Conservation (phyloP, 2,329 filamentous ascomycete genomes). For the Aspergillus fructus region DNA sequence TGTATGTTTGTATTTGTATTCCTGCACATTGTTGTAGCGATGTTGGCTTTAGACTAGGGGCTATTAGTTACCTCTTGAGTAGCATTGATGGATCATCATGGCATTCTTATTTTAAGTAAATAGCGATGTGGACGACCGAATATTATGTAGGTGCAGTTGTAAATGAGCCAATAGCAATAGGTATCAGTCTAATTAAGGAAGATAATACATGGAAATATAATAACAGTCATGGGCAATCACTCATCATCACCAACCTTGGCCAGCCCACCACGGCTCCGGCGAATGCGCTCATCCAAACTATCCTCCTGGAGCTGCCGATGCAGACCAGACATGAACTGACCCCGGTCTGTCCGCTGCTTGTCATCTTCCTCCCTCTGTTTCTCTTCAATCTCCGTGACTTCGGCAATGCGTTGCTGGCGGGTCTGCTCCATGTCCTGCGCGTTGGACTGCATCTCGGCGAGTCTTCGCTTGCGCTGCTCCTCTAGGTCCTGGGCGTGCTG, state of each 20-base stretch:
- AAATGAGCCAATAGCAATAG: neutral
- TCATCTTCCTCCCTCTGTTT: constrained; percentile 67
- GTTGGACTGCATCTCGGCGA: constrained; percentile 72
- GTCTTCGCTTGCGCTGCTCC: constrained; percentile 46
- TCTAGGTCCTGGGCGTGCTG: constrained; percentile 26
- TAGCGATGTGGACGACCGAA: neutral
- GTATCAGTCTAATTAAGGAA: neutral
- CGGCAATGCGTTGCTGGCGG: constrained; percentile 66
- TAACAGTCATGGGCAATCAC: neutral
- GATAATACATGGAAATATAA: constrained; percentile 7
- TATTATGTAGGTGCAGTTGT: neutral
- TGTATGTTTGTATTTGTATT: constrained; percentile 6
- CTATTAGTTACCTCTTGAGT: neutral
- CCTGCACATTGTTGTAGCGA: neutral
- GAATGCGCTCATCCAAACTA: constrained; percentile 35
- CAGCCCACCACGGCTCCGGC: constrained; percentile 34
- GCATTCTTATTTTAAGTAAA: neutral
- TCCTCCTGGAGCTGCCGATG: constrained; percentile 36
- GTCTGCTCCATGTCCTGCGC: constrained; percentile 69
- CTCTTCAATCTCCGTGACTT: constrained; percentile 65
- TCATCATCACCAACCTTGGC: constrained; percentile 25
- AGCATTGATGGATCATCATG: neutral
- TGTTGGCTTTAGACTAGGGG: neutral
- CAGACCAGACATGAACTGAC: constrained; percentile 34
- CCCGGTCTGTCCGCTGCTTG: constrained; percentile 33